Conservation (phyloP, 768 basidiomycete species). For the Podaxis carcinomalis region DNA sequence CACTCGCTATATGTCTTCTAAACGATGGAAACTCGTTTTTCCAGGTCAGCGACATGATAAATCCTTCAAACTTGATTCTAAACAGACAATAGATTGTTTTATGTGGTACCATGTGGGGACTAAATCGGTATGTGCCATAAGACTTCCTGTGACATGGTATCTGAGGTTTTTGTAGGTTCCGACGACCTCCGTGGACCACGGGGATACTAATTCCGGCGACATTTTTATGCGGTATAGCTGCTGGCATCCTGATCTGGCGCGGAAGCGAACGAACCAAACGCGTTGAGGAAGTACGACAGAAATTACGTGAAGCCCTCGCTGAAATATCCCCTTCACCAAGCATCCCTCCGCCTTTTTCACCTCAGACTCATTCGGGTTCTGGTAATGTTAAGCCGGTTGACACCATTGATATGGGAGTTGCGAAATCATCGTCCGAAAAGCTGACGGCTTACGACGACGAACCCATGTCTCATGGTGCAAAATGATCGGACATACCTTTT, state of each 20-base stretch:
- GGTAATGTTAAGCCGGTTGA: slow-evolving; percentile 12
- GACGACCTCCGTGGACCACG: slow-evolving; percentile 67
- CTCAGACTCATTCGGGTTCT: slow-evolving; percentile 23
- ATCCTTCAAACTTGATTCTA: not conserved
- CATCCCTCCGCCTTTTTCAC: not conserved
- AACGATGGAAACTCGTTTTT: slow-evolving; percentile 80
- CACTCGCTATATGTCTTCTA: slow-evolving; percentile 67
- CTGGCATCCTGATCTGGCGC: slow-evolving; percentile 71
- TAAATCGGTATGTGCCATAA: slow-evolving; percentile 47
- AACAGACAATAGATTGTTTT: slow-evolving; percentile 43
- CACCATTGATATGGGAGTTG: not conserved
- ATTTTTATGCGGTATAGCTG: slow-evolving; percentile 74
- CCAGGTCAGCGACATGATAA: slow-evolving; percentile 40
- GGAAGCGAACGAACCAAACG: slow-evolving; percentile 70
- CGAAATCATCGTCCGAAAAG: slow-evolving; percentile 1
- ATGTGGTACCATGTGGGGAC: slow-evolving; percentile 78
- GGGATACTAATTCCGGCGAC: slow-evolving; percentile 65
- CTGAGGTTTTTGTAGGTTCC: slow-evolving; percentile 32
- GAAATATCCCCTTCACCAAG: slow-evolving; percentile 10
- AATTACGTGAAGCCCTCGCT: slow-evolving; percentile 45
- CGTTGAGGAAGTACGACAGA: slow-evolving; percentile 56
- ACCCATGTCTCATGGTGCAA: not conserved
- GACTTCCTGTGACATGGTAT: not conserved
- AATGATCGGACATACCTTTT: not conserved
- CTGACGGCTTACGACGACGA: not conserved